These are phyloP conservation scores for Rhodotorula graminis DNA, from an alignment of 768 basidiomycete genomes.

Conservation along the genomic window DNA sequence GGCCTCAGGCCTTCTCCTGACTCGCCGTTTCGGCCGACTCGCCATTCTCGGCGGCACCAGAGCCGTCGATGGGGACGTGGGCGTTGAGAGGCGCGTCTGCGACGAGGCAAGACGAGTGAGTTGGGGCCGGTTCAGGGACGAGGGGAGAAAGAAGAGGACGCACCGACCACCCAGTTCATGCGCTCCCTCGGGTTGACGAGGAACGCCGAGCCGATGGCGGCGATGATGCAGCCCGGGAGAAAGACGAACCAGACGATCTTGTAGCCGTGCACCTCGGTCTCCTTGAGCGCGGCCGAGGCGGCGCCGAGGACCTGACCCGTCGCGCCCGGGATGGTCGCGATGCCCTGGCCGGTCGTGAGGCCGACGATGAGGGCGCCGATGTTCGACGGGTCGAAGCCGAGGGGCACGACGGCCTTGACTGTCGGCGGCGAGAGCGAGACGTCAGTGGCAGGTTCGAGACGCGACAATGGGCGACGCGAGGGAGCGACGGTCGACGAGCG, in stretches of 20 bases:
- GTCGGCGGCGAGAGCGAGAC: background rate
- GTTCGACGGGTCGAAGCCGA: constrained; percentile 6
- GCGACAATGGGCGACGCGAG: too few species aligned
- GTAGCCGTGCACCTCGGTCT: constrained; percentile 8
- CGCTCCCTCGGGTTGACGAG: constrained; percentile 16
- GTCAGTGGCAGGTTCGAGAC: background rate
- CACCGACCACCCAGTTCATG: constrained; percentile 5
- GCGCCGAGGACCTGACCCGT: constrained; percentile 8
- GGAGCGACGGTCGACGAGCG: background rate
- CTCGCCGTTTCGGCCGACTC: background rate
- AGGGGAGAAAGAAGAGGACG: too few species aligned
- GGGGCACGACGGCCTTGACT: constrained; percentile 4
- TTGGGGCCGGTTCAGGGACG: too few species aligned
- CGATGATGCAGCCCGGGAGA: constrained; percentile 16
- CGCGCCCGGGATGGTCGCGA: constrained; percentile 5
- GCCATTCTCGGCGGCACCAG: background rate
- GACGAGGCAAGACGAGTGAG: background rate
- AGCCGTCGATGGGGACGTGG: background rate
- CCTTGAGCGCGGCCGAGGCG: constrained; percentile 15
- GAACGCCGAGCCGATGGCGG: constrained; percentile 8
- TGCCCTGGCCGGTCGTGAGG: constrained; percentile 7
- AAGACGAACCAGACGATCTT: constrained; percentile 20
- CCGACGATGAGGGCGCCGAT: constrained; percentile 8
- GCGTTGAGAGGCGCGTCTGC: background rate
- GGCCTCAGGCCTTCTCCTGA: background rate